Conservation (phyloP, 306 rosid genomes). For the Datisca glomerata region DNA sequence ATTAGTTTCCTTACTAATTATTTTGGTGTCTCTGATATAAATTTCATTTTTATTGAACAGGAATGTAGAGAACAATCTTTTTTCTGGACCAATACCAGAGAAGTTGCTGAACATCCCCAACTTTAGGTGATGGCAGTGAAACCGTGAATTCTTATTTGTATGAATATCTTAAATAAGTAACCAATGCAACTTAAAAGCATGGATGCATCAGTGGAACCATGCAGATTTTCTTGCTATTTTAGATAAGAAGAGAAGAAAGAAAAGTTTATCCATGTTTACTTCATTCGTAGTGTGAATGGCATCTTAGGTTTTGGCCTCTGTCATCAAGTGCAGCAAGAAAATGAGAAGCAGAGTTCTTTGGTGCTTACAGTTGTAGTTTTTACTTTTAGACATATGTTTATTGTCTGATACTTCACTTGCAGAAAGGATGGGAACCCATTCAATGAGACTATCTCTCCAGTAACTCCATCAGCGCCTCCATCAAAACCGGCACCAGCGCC, state of each 20-base stretch:
- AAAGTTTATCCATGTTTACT: too few relatives aligned
- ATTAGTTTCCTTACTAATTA: too few relatives aligned
- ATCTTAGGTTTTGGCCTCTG: neutral
- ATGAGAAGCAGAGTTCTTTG: neutral
- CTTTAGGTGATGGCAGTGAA: constrained; percentile 68
- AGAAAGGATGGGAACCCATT: constrained; percentile 81
- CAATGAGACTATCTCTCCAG: constrained; percentile 42
- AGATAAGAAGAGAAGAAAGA: too few relatives aligned
- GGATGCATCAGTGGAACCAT: too few relatives aligned
- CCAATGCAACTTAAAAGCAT: too few relatives aligned
- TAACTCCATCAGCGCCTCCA: constrained; percentile 36
- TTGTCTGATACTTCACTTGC: constrained; percentile 23
- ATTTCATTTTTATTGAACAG: constrained; percentile 36
- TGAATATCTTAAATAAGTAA: too few relatives aligned
- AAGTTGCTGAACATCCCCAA: constrained; percentile 60
- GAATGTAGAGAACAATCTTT: constrained; percentile 75
- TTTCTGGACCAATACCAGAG: constrained; percentile 71
- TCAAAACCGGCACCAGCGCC: constrained; percentile 21
- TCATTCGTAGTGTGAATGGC: too few relatives aligned
- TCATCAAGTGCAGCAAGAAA: neutral
- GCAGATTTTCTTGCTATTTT: too few relatives aligned
- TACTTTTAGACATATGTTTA: constrained; percentile 13
- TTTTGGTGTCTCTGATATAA: constrained; percentile 8
- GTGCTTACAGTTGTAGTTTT: neutral
- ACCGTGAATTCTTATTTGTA: too few relatives aligned